A percentile compares a stretch with the other conserved stretches of the same genome.
Evolutionary conservation across 139 green algal genomes (phyloP).

Genomic region (Volvox africanus): DNA sequence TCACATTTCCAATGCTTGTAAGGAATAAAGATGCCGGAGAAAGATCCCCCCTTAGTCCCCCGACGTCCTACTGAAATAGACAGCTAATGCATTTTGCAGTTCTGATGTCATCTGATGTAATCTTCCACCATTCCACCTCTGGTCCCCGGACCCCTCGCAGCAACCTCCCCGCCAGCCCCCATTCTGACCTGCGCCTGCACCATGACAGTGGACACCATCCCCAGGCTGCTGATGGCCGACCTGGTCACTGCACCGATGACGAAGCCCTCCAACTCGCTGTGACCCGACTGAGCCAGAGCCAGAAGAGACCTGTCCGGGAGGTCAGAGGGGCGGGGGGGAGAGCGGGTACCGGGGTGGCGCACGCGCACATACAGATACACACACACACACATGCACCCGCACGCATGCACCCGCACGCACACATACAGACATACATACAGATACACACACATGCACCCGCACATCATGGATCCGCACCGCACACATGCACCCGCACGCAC

Average conservation of each 20-base stretch:
- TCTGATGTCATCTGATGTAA: no score
- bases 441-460: neutral
- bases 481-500: no score
- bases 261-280: slow-evolving; percentile 59
- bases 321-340: neutral
- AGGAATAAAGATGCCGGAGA: no score
- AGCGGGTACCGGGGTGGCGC: neutral
- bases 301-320: slow-evolving; percentile 37
- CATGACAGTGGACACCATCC: slow-evolving; percentile 45
- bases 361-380: neutral
- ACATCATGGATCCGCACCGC: no score
- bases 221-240: slow-evolving; percentile 43
- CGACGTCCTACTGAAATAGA: no score
- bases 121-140: no score
- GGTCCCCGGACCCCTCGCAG: neutral
- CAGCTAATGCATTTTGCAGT: no score
- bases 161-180: neutral
- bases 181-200: slow-evolving; percentile 66
- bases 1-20: no score
- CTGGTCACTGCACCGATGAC: slow-evolving; percentile 56
- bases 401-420: no score
- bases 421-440: neutral
- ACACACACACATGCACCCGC: no score
- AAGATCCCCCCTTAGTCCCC: no score
- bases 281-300: slow-evolving; percentile 44